Evolutionary conservation across 1,284 basidiomycete species (phyloP), one percentile per base, ranked within the genome.

Genomic region (Irpex lacteus): DNA sequence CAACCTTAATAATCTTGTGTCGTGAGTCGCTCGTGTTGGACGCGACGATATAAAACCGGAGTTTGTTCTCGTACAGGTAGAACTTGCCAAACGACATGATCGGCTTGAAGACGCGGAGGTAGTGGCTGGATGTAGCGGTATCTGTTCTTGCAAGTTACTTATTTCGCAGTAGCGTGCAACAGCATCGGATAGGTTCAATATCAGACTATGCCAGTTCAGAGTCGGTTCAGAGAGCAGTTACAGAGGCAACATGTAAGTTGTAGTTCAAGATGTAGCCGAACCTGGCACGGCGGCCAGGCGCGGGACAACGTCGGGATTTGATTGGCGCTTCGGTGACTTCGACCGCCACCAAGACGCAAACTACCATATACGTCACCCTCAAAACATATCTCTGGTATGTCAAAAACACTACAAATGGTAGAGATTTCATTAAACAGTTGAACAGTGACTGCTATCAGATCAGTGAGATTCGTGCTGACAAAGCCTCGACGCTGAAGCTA

Each of bases 1-100:
- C 95, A 60, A 98, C 90, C 80, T 95, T 97, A 71, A 98, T 86
- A 64, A 98, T 93, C 26, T 93, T 87, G 72, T 96, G 94, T 2
- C 91, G 86, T 0, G 91, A 89, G 65, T 94, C 92, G 8, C 91
- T 88, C 2, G 91, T 85, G 76, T 95, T 94, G 34, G 92, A 93
- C 1, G 92, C 94, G 66, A 97, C 88, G 61, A 98, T 87, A 78
- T 89, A 98, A 80, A 96, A 94, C 11, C 93, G 88, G 58, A 89
- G 83, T 64, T 89, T 87, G 68, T 92, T 97, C 79, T 97, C 95
- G 74, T 96, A 97, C 4, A 98, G 78, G 19, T 94, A 90, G 80
- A 95, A 96, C 75, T 95, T 95, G 78, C 95, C 96, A 75, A 89
- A 89, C 0, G 86, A 82, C 15, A 79, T 68, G 0, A 71, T 21